Evolutionary conservation across 1,284 basidiomycete genomes (phyloP).

Genomic region (Uromyces viciae-fabae): DNA sequence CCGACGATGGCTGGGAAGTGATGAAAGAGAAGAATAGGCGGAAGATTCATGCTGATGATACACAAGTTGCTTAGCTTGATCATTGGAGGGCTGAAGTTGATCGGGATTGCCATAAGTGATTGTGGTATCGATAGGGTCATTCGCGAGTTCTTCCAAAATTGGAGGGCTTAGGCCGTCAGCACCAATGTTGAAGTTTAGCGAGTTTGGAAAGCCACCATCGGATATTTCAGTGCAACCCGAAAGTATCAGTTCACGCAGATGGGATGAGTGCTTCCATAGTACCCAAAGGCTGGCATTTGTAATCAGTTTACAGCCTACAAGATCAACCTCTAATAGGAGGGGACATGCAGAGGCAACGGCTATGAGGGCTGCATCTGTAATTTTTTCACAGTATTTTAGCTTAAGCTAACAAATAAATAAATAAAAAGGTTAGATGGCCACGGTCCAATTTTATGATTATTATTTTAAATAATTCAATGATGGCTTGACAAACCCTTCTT

Average conservation of each 20-base stretch:
- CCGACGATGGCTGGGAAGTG: slow-evolving; percentile 41
- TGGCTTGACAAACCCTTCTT: slow-evolving; percentile 59
- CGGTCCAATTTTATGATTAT: background rate
- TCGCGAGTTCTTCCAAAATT: slow-evolving; percentile 4
- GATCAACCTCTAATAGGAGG: slow-evolving; percentile 86
- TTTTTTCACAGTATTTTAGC: slow-evolving; percentile 68
- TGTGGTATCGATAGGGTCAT: background rate
- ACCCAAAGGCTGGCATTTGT: slow-evolving; percentile 75
- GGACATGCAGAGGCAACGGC: slow-evolving; percentile 77
- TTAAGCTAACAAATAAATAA: slow-evolving; percentile 65
- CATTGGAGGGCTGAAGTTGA: slow-evolving; percentile 39
- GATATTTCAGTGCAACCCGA: slow-evolving; percentile 75
- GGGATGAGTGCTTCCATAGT: slow-evolving; percentile 72
- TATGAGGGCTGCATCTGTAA: slow-evolving; percentile 77
- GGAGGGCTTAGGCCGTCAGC: slow-evolving; percentile 32
- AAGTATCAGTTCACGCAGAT: slow-evolving; percentile 87
- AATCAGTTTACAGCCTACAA: slow-evolving; percentile 75
- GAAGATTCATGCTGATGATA: slow-evolving; percentile 8
- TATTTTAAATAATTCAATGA: background rate
- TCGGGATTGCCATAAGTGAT: background rate
- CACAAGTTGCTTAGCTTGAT: background rate
- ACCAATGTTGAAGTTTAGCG: slow-evolving; percentile 58
- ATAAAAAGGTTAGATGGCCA: background rate
- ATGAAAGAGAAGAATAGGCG: slow-evolving; percentile 4
- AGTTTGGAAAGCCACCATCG: slow-evolving; percentile 79